Evolutionary conservation across 2,329 filamentous ascomycete species (phyloP).

Genomic region (Pyricularia sp.): DNA sequence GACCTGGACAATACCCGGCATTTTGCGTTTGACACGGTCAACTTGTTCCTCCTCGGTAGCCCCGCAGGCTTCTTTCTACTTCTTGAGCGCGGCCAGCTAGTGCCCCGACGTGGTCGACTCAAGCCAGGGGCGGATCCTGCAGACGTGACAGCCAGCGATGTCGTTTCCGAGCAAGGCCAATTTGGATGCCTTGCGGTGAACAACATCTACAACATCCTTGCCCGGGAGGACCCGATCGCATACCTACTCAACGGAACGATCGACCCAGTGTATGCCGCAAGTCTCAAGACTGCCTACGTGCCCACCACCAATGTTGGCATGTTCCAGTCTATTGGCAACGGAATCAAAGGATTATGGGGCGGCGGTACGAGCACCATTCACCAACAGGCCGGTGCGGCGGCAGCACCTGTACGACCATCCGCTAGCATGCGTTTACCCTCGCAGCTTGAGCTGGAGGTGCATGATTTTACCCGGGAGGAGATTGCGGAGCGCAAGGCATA

Average conservation of each 20-base stretch:
- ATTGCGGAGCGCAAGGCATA: conserved; percentile 83
- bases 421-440: conserved; percentile 41
- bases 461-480: conserved; percentile 89
- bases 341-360: conserved; percentile 42
- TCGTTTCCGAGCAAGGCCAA: conserved; percentile 69
- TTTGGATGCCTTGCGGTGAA: conserved; percentile 92
- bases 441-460: conserved; percentile 84
- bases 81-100: conserved; percentile 61
- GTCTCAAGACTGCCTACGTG: conserved; percentile 68
- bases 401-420: conserved; percentile 15
- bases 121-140: conserved; percentile 66
- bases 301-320: conserved; percentile 62
- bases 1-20: conserved; percentile 30
- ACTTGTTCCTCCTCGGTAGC: conserved; percentile 82
- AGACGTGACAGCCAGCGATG: conserved; percentile 43
- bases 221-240: conserved; percentile 65
- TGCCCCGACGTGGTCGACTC: conserved; percentile 64
- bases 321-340: conserved; percentile 53
- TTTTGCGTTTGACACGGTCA: conserved; percentile 88
- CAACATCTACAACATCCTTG: conserved; percentile 91
- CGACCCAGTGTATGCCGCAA: conserved; percentile 68
- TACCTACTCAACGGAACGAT: conserved; percentile 89
- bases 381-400: conserved; percentile 9
- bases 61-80: conserved; percentile 89
- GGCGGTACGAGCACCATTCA: not conserved